Evolutionary conservation across 116 monocot genomes (phyloP).

Genomic region (Posidonia oceanica): DNA sequence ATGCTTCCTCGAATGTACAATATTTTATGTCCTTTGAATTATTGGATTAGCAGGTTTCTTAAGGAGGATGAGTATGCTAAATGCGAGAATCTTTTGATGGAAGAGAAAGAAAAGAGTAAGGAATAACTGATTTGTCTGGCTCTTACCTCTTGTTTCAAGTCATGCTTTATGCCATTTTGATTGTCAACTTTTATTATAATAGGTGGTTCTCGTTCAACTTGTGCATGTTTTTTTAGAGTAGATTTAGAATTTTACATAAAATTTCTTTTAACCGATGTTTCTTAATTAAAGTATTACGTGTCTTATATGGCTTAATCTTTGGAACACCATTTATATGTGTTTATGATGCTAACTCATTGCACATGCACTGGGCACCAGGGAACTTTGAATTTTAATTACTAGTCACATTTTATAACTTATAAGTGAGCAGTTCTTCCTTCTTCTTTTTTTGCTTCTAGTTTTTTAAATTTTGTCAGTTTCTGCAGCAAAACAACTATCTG

Average conservation of each 20-base stretch:
- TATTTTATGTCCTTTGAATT: not conserved
- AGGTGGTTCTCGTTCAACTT: not conserved
- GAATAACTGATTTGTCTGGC: not conserved
- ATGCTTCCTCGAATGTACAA: not conserved
- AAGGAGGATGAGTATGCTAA: constrained; percentile 3
- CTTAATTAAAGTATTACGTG: not conserved
- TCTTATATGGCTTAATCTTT: not conserved
- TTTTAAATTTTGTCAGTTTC: not conserved
- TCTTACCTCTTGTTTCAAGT: not conserved
- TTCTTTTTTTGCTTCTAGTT: not conserved
- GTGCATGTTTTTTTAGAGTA: no score
- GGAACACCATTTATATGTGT: not conserved
- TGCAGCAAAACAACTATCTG: constrained; percentile 3
- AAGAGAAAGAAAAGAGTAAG: constrained; percentile 11
- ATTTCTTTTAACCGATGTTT: not conserved
- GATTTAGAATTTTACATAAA: no score
- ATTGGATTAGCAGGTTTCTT: not conserved
- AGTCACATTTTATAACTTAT: not conserved
- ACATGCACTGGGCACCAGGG: not conserved
- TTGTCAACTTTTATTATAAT: not conserved
- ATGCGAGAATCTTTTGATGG: constrained; percentile 4
- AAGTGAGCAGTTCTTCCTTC: not conserved
- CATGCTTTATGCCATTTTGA: not conserved
- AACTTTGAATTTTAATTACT: not conserved
- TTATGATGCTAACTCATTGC: no score